phyloP scores from a whole-genome alignment of 192 early-diverging fungal genomes.

The Backusella morwellensis region DNA sequence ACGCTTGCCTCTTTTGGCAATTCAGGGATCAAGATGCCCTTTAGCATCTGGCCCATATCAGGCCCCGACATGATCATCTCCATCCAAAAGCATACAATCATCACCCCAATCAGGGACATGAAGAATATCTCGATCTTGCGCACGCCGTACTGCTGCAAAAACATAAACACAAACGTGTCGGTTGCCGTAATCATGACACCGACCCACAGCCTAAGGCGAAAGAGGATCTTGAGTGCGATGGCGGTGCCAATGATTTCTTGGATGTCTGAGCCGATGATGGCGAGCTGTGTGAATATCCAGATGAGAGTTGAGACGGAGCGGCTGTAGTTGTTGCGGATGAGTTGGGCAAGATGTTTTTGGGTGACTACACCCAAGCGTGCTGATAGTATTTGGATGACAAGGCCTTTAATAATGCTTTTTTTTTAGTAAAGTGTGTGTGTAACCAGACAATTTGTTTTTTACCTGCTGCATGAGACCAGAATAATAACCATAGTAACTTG shows the following conservation, averaged over 20 bases:
- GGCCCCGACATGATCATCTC: conserved; percentile 58
- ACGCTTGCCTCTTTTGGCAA: conserved; percentile 56
- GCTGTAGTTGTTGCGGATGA: conserved; percentile 47
- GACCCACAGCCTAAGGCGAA: conserved; percentile 60
- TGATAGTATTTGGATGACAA: conserved; percentile 61
- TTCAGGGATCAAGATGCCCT: conserved; percentile 53
- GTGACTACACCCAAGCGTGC: conserved; percentile 65
- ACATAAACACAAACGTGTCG: conserved; percentile 79
- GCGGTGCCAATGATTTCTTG: conserved; percentile 90
- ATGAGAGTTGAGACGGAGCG: conserved; percentile 42
- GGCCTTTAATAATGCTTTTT: conserved; percentile 20
- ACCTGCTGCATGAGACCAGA: conserved; percentile 61
- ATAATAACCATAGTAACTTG: conserved; percentile 63
- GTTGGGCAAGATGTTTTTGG: conserved; percentile 60
- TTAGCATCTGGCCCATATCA: conserved; percentile 41
- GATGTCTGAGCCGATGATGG: conserved; percentile 71
- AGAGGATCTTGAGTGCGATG: conserved; percentile 80
- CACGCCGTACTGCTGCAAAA: conserved; percentile 59
- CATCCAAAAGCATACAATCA: conserved; percentile 77
- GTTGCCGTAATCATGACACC: conserved; percentile 77
- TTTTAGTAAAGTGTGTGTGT: neutral
- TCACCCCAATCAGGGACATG: conserved; percentile 66
- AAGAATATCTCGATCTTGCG: conserved; percentile 74
- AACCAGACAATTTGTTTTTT: neutral
- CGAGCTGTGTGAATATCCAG: conserved; percentile 61